Percentiles rank a stretch among this genome's conserved stretches.
Evolutionary conservation across 768 basidiomycete genomes (phyloP).

Genomic region (Lentinula boryana): DNA sequence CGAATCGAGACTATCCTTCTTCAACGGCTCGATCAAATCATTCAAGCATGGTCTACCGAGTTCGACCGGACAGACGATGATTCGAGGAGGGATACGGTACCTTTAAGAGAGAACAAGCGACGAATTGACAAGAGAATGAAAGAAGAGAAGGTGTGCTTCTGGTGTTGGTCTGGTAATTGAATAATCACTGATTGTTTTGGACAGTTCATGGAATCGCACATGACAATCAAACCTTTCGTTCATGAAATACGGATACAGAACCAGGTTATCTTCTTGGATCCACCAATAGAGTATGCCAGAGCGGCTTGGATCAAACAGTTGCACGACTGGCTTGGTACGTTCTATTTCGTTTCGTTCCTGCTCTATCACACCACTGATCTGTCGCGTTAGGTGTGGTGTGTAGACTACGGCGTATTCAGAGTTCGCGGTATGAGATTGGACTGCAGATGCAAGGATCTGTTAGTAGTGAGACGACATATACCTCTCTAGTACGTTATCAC

Average conservation of each 20-base stretch:
- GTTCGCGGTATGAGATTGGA: constrained; percentile 95
- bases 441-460: constrained; percentile 74
- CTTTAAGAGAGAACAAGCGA: constrained; percentile 61
- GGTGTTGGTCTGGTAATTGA: constrained; percentile 1
- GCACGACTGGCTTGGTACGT: constrained; percentile 81
- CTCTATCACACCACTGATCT: neutral
- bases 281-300: constrained; percentile 92
- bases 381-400: constrained; percentile 70
- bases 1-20: constrained; percentile 79
- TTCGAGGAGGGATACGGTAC: constrained; percentile 38
- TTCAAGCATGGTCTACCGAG: constrained; percentile 83
- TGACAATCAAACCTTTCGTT: constrained; percentile 79
- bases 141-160: constrained; percentile 68
- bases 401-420: constrained; percentile 80
- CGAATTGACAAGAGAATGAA: constrained; percentile 65
- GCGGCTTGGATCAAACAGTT: constrained; percentile 85
- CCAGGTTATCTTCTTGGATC: constrained; percentile 97
- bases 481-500: constrained; percentile 59
- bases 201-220: constrained; percentile 65
- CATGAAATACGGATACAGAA: constrained; percentile 98
- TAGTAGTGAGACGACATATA: constrained; percentile 68
- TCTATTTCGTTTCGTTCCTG: neutral
- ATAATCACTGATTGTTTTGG: too few relatives aligned
- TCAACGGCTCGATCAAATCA: constrained; percentile 68
- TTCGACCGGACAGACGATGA: constrained; percentile 74